These are phyloP conservation scores for Sisymbrium altissimum DNA, from an alignment of 345 rosid genomes.

Conservation along the genomic window DNA sequence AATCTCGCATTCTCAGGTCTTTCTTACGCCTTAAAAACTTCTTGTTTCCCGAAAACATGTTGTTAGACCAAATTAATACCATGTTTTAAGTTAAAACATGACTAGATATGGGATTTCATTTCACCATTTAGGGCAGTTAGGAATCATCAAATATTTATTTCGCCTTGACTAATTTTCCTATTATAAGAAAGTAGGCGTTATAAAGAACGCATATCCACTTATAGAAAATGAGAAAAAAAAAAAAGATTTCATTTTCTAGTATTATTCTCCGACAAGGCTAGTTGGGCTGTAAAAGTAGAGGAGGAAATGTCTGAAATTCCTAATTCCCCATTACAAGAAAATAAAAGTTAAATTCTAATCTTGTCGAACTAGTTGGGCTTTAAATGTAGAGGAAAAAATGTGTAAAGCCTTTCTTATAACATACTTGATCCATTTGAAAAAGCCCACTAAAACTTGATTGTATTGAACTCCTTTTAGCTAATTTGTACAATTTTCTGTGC, in stretches of 20 bases:
- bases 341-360: no score
- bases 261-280: no score
- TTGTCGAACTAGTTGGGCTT: not conserved
- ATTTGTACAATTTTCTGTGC: not conserved
- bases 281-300: not conserved
- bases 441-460: not conserved
- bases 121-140: not conserved
- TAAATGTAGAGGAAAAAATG: not conserved
- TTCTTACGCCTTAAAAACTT: constrained; percentile 26
- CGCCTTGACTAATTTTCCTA: not conserved
- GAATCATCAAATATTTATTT: not conserved
- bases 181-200: not conserved
- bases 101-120: not conserved
- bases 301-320: not conserved
- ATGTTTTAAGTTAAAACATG: not conserved
- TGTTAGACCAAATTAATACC: not conserved
- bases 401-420: not conserved
- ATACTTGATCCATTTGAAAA: not conserved
- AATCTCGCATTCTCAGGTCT: constrained; percentile 22
- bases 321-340: no score
- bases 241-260: no score
- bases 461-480: not conserved
- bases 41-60: not conserved
- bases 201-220: not conserved
- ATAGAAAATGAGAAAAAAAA: no score